Percentiles rank a stretch among this genome's conserved stretches.
These are phyloP conservation scores for Sugiyamaella pinicola DNA, from an alignment of 1,139 yeast genomes.

Conservation along the genomic window DNA sequence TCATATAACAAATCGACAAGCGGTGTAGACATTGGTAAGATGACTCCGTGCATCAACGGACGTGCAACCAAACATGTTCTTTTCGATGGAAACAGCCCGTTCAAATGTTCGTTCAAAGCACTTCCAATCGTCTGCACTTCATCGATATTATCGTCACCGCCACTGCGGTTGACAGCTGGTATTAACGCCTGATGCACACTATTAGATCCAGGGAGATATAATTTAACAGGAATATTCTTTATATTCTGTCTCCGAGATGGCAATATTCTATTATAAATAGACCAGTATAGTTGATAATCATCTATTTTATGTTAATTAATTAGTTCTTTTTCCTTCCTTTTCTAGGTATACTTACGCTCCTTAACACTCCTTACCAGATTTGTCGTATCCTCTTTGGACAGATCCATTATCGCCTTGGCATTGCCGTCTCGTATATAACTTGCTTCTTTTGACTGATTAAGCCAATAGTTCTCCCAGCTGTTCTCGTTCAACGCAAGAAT, in stretches of 20 bases:
- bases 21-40: slow-evolving; percentile 50
- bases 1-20: slow-evolving; percentile 56
- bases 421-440: slow-evolving; percentile 72
- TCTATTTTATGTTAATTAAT: slow-evolving; percentile 22
- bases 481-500: slow-evolving; percentile 51
- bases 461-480: slow-evolving; percentile 57
- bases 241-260: slow-evolving; percentile 37
- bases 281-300: slow-evolving; percentile 44
- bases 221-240: slow-evolving; percentile 58
- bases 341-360: slow-evolving; percentile 28
- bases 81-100: slow-evolving; percentile 49
- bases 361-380: slow-evolving; percentile 58
- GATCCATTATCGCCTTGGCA: slow-evolving; percentile 71
- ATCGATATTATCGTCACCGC: slow-evolving; percentile 23
- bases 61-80: slow-evolving; percentile 44
- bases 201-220: slow-evolving; percentile 56
- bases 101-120: slow-evolving; percentile 48
- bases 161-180: background rate
- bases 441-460: slow-evolving; percentile 79
- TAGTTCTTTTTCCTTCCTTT: background rate
- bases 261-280: slow-evolving; percentile 41
- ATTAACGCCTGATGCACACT: slow-evolving; percentile 55
- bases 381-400: slow-evolving; percentile 63
- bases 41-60: slow-evolving; percentile 67
- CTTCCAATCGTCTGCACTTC: slow-evolving; percentile 46